Conservation (phyloP, 1,284 basidiomycete genomes). For the Heterobasidion parviporum region DNA sequence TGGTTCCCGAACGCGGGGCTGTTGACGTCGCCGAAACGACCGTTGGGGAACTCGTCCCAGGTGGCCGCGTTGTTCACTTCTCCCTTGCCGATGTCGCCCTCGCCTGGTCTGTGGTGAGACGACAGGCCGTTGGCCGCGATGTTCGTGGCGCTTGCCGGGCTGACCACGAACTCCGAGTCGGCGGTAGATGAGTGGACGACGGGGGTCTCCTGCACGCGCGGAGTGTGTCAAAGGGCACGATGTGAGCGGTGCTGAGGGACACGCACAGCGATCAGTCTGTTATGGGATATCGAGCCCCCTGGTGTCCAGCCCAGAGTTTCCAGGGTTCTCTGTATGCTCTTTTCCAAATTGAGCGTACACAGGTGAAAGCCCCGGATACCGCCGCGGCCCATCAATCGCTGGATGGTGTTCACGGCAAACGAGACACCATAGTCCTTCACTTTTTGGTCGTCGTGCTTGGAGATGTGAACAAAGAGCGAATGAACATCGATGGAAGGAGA, state of each 20-base stretch:
- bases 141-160: conserved; percentile 52
- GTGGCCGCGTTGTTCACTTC: conserved; percentile 68
- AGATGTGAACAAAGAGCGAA: not conserved
- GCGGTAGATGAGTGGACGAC: conserved; percentile 6
- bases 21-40: conserved; percentile 96
- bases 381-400: conserved; percentile 42
- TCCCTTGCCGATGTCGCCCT: conserved; percentile 57
- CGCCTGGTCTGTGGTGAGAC: conserved; percentile 25
- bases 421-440: conserved; percentile 87
- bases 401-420: conserved; percentile 74
- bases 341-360: conserved; percentile 96
- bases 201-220: conserved; percentile 6
- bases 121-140: conserved; percentile 43
- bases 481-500: not conserved
- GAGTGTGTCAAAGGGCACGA: not conserved
- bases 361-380: conserved; percentile 84
- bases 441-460: conserved; percentile 80
- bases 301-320: conserved; percentile 70
- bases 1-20: conserved; percentile 90
- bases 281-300: conserved; percentile 31
- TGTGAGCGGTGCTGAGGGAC: not conserved
- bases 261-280: conserved; percentile 62
- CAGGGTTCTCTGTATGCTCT: conserved; percentile 86
- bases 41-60: conserved; percentile 99
- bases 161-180: conserved; percentile 40